Evolutionary conservation across 2,329 filamentous ascomycete genomes (phyloP).

Genomic region (Scortechinia acanthostroma): DNA sequence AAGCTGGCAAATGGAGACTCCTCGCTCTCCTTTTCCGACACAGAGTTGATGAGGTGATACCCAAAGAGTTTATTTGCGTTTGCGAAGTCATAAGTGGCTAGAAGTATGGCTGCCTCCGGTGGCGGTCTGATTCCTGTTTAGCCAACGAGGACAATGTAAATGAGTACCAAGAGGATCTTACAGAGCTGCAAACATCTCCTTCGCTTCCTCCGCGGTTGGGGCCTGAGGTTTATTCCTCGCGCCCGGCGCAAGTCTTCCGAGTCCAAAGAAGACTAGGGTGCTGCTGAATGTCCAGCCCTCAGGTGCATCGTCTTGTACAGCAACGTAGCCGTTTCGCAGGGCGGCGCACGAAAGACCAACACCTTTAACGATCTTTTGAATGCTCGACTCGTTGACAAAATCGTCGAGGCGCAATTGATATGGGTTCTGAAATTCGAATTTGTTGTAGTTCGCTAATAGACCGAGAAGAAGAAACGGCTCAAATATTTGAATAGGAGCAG

Average conservation of each 20-base stretch:
- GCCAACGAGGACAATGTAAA: neutral
- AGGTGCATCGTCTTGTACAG: constrained; percentile 81
- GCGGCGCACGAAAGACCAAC: constrained; percentile 66
- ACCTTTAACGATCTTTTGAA: constrained; percentile 72
- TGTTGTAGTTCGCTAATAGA: constrained; percentile 93
- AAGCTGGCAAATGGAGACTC: constrained; percentile 75
- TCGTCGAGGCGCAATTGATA: constrained; percentile 88
- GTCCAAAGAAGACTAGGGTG: constrained; percentile 76
- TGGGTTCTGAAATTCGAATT: constrained; percentile 96
- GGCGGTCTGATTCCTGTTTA: constrained; percentile 55
- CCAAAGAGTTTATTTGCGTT: constrained; percentile 95
- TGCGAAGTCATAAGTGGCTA: constrained; percentile 86
- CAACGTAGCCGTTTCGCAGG: constrained; percentile 71
- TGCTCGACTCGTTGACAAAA: constrained; percentile 86
- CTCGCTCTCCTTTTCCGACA: constrained; percentile 48
- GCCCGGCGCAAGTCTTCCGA: constrained; percentile 52
- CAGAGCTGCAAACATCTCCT: constrained; percentile 73
- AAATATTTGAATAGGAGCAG: constrained; percentile 48
- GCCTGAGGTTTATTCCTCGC: constrained; percentile 37
- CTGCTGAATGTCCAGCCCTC: constrained; percentile 80
- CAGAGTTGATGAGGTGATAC: constrained; percentile 67
- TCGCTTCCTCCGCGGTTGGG: constrained; percentile 71
- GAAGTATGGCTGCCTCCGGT: constrained; percentile 69
- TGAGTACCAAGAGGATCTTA: constrained; percentile 41
- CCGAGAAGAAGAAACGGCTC: constrained; percentile 79